These are phyloP conservation scores for Aspergillus hancockii DNA, from an alignment of 495 filamentous ascomycete species.

Conservation along the genomic window DNA sequence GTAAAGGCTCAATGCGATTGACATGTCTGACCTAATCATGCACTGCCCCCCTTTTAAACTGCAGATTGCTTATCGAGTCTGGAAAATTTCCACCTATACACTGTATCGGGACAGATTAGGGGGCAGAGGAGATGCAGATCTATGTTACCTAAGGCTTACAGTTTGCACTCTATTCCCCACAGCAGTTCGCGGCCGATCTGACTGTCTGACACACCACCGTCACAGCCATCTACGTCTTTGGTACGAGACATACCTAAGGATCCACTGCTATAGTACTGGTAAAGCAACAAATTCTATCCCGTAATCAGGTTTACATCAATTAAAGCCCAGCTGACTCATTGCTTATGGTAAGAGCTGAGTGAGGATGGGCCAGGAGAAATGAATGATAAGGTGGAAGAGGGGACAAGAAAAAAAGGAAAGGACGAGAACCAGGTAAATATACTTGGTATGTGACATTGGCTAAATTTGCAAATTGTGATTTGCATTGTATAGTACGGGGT, in stretches of 20 bases:
- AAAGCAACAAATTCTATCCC: no score
- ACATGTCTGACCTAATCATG: background rate
- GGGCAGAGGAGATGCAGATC: conserved; percentile 16
- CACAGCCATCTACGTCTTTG: conserved; percentile 8
- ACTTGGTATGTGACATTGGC: background rate
- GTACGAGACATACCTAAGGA: background rate
- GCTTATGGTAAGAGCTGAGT: background rate
- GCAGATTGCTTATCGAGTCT: background rate
- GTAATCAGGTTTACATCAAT: background rate
- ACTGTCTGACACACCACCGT: conserved; percentile 12
- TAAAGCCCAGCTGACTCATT: background rate
- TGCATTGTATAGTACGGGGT: background rate
- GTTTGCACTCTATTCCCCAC: conserved; percentile 20
- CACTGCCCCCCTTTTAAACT: background rate
- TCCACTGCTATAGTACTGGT: conserved; percentile 4
- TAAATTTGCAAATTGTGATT: conserved; percentile 5
- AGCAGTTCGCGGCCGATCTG: conserved; percentile 22
- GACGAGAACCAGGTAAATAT: background rate
- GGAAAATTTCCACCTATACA: background rate
- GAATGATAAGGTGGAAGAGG: background rate
- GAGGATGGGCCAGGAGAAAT: background rate
- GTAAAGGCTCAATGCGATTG: background rate
- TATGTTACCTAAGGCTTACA: conserved; percentile 7
- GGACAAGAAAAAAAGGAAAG: background rate
- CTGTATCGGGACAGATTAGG: conserved; percentile 6